Conservation (phyloP, 176 grass and related monocot species). For the Eleusine indica region DNA sequence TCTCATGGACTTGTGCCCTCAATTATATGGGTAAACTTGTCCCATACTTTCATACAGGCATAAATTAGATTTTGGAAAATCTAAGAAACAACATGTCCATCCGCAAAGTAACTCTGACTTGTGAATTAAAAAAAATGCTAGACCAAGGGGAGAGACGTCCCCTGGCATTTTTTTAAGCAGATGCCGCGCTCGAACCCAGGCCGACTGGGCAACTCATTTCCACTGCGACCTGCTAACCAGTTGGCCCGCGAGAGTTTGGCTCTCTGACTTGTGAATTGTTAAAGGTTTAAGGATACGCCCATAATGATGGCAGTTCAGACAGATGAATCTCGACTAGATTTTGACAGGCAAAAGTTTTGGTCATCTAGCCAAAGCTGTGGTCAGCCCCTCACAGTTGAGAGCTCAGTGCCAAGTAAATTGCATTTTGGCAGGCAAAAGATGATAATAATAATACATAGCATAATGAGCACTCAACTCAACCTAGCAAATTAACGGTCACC, state of each 20-base stretch:
- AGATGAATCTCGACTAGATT: background rate
- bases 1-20: too few relatives aligned
- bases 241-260: too few relatives aligned
- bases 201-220: too few relatives aligned
- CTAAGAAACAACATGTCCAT: background rate
- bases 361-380: too few relatives aligned
- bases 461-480: too few relatives aligned
- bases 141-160: too few relatives aligned
- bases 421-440: background rate
- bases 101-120: background rate
- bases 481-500: too few relatives aligned
- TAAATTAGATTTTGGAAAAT: background rate
- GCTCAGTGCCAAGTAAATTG: too few relatives aligned
- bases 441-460: background rate
- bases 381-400: too few relatives aligned
- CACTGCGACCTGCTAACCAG: too few relatives aligned
- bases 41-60: background rate
- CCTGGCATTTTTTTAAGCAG: too few relatives aligned
- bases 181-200: too few relatives aligned
- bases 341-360: background rate
- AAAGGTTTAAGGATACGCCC: background rate
- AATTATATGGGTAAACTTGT: background rate
- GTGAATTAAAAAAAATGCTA: background rate
- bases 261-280: background rate
- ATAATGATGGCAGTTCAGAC: constrained; percentile 20